Base-by-base conservation (phyloP, 371 early-diverging fungal genomes). In the Apophysomyces elegans region DNA sequence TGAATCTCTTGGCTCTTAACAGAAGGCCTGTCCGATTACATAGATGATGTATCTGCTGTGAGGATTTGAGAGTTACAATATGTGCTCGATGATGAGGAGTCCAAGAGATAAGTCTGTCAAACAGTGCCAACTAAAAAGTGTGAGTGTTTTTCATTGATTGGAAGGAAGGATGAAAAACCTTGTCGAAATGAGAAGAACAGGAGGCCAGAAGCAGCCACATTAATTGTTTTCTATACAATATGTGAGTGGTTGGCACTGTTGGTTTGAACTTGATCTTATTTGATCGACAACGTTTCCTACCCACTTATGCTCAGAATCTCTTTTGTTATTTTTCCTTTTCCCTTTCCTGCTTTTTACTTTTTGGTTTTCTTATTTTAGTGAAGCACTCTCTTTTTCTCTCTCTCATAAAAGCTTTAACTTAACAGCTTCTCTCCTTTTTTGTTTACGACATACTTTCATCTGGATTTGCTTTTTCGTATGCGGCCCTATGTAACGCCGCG, bases 401-500 rank as follows among this genome's bases (percentile, higher is more conserved):
- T 26, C 32, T 26, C 32, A 26, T 26, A 26, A 26, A 26, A 26
- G 32, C 32, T 26, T 26, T 26, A 26, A 26, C 32, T 26, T 26
- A 26, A 26, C 32, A 2, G 32, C 32, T 26, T 26, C 32, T 26
- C 32, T 26, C 32, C 32, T 26, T 26, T 50, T 50, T 21, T 21
- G 16, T 18, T 50, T 50, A 16, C 21, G n/a, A 18, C 21, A 21
- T 50, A 44, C n/a, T 12, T 5, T 21, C 16, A 7, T 50, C 54
- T 4, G 16, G n/a, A 21, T 50, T 21, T 18, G 6, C n/a, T 26
- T 39, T 43, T 16, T 37, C 64, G 2, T 46, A 9, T 5, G 54
- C n/a, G 21, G 54, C 54, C 26, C 62, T 36, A 35, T 68, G 62
- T 39, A 63, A 50, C 5, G 63, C 62, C n/a, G 68, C 58, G 4